Evolutionary conservation across 345 rosid genomes (phyloP).

Genomic region (Triadica sebifera): DNA sequence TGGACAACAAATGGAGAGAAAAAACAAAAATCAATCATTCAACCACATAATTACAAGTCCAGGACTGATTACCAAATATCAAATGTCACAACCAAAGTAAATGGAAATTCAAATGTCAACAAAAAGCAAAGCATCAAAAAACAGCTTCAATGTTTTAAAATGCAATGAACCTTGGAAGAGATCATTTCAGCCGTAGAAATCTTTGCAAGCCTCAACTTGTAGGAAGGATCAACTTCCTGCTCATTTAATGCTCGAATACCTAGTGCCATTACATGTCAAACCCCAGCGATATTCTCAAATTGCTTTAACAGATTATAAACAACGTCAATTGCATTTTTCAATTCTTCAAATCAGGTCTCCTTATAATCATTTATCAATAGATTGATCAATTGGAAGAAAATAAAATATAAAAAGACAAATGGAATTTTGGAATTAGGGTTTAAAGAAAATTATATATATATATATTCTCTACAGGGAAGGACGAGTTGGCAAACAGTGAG

Average conservation of each 20-base stretch:
- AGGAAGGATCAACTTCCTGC: constrained; percentile 61
- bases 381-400: too few species aligned
- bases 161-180: constrained; percentile 70
- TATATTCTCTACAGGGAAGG: too few species aligned
- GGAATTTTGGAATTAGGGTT: too few species aligned
- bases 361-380: too few species aligned
- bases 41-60: too few species aligned
- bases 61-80: neutral
- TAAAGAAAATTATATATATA: too few species aligned
- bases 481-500: too few species aligned
- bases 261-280: constrained; percentile 88
- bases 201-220: constrained; percentile 85
- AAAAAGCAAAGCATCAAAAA: neutral
- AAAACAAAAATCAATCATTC: too few species aligned
- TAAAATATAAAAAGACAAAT: too few species aligned
- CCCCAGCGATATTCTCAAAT: constrained; percentile 88
- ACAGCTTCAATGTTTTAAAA: neutral
- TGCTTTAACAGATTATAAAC: constrained; percentile 43
- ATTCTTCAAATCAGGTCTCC: neutral
- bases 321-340: neutral
- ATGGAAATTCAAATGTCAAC: neutral
- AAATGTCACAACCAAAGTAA: neutral
- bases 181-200: constrained; percentile 87
- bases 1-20: too few species aligned
- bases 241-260: constrained; percentile 62